phyloP scores from a whole-genome alignment of 2,329 filamentous ascomycete species.

The Fonsecaea nubica region DNA sequence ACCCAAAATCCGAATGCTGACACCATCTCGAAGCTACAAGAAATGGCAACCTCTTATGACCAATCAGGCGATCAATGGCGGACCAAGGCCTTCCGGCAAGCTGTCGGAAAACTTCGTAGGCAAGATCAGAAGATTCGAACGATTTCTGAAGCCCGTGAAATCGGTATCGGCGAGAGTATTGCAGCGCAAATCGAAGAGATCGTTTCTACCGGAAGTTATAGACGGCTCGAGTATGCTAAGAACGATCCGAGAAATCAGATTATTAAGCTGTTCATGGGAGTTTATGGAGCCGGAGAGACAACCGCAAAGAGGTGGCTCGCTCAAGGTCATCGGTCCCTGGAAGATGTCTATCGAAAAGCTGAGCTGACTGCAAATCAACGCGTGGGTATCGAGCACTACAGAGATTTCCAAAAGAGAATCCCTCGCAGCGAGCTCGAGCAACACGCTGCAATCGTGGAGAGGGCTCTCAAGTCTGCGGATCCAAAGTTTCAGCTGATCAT shows the following conservation, averaged over 20 bases:
- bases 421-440: constrained; percentile 75
- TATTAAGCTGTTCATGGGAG: constrained; percentile 73
- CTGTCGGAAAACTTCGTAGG: constrained; percentile 73
- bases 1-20: constrained; percentile 71
- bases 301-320: constrained; percentile 79
- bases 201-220: constrained; percentile 72
- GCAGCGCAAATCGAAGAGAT: constrained; percentile 92
- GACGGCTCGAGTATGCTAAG: constrained; percentile 73
- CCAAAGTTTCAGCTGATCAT: constrained; percentile 71
- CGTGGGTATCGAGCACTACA: constrained; percentile 78
- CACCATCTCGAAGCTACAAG: constrained; percentile 77
- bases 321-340: constrained; percentile 74
- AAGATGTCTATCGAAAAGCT: constrained; percentile 69
- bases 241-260: constrained; percentile 69
- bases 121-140: constrained; percentile 70
- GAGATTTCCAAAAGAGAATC: constrained; percentile 80
- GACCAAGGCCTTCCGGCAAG: constrained; percentile 75
- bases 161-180: constrained; percentile 74
- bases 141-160: constrained; percentile 68
- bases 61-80: constrained; percentile 80
- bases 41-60: constrained; percentile 80
- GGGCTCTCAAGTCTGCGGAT: constrained; percentile 67
- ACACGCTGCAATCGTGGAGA: constrained; percentile 70
- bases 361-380: constrained; percentile 72
- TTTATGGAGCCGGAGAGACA: constrained; percentile 77